Evolutionary conservation across 1,284 basidiomycete species (phyloP).

Genomic region (Mrakiaceae sp.): DNA sequence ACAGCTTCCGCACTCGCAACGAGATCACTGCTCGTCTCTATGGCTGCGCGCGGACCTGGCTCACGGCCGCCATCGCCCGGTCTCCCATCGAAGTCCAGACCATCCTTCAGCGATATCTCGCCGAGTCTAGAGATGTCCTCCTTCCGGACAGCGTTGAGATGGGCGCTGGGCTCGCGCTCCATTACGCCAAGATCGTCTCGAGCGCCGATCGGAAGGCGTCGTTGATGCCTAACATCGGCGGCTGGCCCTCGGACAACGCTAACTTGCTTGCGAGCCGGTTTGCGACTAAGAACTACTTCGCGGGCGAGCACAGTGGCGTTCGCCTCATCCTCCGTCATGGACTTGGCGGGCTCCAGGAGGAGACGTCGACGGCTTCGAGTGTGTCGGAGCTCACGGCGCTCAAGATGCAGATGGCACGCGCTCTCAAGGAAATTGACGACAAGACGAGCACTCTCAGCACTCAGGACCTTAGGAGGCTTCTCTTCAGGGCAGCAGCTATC

Average conservation of each 20-base stretch:
- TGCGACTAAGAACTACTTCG: constrained; percentile 71
- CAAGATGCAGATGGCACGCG: constrained; percentile 55
- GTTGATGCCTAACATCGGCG: constrained; percentile 34
- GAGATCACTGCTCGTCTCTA: constrained; percentile 69
- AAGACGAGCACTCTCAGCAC: constrained; percentile 62
- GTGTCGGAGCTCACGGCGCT: constrained; percentile 51
- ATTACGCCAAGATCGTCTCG: constrained; percentile 67
- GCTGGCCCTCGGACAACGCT: constrained; percentile 52
- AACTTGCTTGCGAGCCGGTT: constrained; percentile 68
- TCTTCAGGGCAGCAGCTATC: constrained; percentile 78
- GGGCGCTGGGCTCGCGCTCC: constrained; percentile 76
- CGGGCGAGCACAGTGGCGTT: constrained; percentile 73
- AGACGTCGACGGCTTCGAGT: constrained; percentile 48
- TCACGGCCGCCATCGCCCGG: constrained; percentile 68
- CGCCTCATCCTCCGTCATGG: constrained; percentile 45
- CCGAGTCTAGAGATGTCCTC: constrained; percentile 54
- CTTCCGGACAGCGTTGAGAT: constrained; percentile 67
- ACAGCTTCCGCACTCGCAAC: constrained; percentile 75
- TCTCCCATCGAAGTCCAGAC: constrained; percentile 89
- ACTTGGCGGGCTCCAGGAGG: constrained; percentile 48
- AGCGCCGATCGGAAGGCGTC: constrained; percentile 63
- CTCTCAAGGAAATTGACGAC: constrained; percentile 54
- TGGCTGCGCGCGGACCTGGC: constrained; percentile 65
- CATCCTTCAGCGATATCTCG: constrained; percentile 81
- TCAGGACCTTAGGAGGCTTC: constrained; percentile 67